Percentiles rank a stretch among this genome's conserved stretches.
phyloP scores from a whole-genome alignment of 108 stramenopile species.

The Stephanodiscus minutulus region DNA sequence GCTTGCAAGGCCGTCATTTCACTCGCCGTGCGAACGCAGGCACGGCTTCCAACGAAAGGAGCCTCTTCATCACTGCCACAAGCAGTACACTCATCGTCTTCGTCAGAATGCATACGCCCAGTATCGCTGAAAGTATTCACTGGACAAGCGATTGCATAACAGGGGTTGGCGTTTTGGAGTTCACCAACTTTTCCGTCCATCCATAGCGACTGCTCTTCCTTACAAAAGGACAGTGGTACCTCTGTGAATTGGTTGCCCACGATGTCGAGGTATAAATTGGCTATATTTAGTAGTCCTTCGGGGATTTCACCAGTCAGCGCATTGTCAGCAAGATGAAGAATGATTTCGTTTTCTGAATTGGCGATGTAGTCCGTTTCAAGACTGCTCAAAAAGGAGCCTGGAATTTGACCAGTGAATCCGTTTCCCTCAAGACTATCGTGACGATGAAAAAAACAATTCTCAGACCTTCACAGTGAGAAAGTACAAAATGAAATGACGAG shows the following conservation, averaged over 20 bases:
- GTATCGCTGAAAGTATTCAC: constrained; percentile 51
- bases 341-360: constrained; percentile 36
- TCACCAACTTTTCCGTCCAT: constrained; percentile 61
- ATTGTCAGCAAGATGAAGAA: constrained; percentile 62
- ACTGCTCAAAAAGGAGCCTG: constrained; percentile 46
- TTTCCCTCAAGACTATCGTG: constrained; percentile 40
- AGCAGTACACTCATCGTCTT: constrained; percentile 27
- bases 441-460: neutral
- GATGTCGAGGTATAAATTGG: constrained; percentile 50
- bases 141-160: constrained; percentile 79
- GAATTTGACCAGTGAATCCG: constrained; percentile 46
- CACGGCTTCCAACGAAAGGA: constrained; percentile 46
- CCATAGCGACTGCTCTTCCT: constrained; percentile 26
- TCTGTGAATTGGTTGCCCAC: constrained; percentile 44
- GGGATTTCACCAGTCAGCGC: constrained; percentile 63
- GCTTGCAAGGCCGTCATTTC: constrained; percentile 34
- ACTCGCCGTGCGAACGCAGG: constrained; percentile 15
- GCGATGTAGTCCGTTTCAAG: constrained; percentile 36
- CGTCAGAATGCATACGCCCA: constrained; percentile 25
- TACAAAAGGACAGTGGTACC: constrained; percentile 41
- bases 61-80: constrained; percentile 36
- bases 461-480: neutral
- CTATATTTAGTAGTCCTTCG: constrained; percentile 15
- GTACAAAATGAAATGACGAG: neutral
- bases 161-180: constrained; percentile 44